These are phyloP conservation scores for Lichtheimia ornata DNA, from an alignment of 371 early-diverging fungal genomes.

Conservation along the genomic window DNA sequence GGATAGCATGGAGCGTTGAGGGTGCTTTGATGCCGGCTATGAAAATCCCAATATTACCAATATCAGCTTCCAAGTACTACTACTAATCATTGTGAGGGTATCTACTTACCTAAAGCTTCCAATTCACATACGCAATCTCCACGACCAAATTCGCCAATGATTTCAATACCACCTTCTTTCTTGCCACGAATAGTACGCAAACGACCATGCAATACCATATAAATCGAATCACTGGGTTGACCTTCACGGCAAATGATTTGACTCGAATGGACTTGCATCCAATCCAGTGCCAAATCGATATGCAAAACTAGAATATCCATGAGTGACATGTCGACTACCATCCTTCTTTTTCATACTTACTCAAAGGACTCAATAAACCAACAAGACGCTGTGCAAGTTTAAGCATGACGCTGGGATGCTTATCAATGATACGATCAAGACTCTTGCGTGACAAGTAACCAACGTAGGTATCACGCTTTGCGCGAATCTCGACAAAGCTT, in stretches of 20 bases:
- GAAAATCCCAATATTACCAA: not conserved
- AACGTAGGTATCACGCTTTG: constrained; percentile 80
- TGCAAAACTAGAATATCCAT: constrained; percentile 61
- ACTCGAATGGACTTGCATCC: constrained; percentile 92
- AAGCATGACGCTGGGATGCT: constrained; percentile 79
- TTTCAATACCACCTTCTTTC: constrained; percentile 69
- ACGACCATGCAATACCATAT: constrained; percentile 93
- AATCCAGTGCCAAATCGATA: constrained; percentile 94
- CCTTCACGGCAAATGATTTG: constrained; percentile 90
- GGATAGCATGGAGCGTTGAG: constrained; percentile 95
- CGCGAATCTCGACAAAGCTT: constrained; percentile 83
- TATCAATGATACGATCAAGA: constrained; percentile 84
- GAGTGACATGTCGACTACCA: not conserved
- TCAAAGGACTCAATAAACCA: constrained; percentile 76
- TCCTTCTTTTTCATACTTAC: constrained; percentile 39
- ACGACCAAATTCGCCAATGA: constrained; percentile 91
- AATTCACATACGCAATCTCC: constrained; percentile 95
- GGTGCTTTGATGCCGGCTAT: constrained; percentile 69
- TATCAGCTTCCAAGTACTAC: not conserved
- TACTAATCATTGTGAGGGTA: not conserved
- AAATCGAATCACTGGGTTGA: constrained; percentile 85
- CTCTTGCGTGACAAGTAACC: constrained; percentile 83
- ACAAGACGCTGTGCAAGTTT: constrained; percentile 89
- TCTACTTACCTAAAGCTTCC: constrained; percentile 76
- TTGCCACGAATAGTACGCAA: constrained; percentile 81